These are phyloP conservation scores for Metschnikowia noctiluminum DNA, from an alignment of 805 yeast species.

Conservation along the genomic window DNA sequence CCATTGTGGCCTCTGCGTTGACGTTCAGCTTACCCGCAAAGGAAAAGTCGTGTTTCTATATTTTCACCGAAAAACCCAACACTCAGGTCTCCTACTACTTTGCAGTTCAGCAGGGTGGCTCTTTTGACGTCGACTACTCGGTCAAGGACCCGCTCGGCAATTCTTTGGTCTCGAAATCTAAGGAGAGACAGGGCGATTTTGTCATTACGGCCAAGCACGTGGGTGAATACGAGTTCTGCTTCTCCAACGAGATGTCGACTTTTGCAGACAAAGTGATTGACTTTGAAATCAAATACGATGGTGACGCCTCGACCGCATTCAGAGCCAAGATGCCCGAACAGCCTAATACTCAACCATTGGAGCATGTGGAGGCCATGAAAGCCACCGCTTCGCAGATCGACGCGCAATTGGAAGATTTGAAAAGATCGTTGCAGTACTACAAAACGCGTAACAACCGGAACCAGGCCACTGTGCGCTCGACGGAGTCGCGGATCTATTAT, in stretches of 20 bases:
- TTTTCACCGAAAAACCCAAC: constrained; percentile 57
- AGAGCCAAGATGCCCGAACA: constrained; percentile 59
- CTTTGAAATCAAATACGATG: constrained; percentile 64
- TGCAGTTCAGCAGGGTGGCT: constrained; percentile 80
- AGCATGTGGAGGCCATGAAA: constrained; percentile 52
- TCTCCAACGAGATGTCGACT: constrained; percentile 76
- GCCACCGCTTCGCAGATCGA: constrained; percentile 57
- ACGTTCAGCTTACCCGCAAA: constrained; percentile 75
- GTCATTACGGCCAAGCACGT: constrained; percentile 56
- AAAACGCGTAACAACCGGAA: constrained; percentile 88
- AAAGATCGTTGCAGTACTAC: constrained; percentile 70
- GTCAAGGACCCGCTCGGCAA: constrained; percentile 57
- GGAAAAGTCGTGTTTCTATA: constrained; percentile 68
- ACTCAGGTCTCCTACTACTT: constrained; percentile 70
- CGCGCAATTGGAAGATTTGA: constrained; percentile 52
- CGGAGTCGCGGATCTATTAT: constrained; percentile 75
- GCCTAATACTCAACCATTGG: constrained; percentile 47
- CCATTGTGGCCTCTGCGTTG: constrained; percentile 53
- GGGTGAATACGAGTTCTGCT: constrained; percentile 89
- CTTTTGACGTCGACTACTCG: constrained; percentile 74
- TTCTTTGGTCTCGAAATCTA: constrained; percentile 49
- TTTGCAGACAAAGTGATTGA: constrained; percentile 81
- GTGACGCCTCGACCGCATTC: constrained; percentile 39
- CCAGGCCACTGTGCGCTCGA: constrained; percentile 80
- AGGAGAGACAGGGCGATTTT: constrained; percentile 79